Evolutionary conservation across 345 rosid genomes (phyloP).

Genomic region (Hypericum perforatum): DNA sequence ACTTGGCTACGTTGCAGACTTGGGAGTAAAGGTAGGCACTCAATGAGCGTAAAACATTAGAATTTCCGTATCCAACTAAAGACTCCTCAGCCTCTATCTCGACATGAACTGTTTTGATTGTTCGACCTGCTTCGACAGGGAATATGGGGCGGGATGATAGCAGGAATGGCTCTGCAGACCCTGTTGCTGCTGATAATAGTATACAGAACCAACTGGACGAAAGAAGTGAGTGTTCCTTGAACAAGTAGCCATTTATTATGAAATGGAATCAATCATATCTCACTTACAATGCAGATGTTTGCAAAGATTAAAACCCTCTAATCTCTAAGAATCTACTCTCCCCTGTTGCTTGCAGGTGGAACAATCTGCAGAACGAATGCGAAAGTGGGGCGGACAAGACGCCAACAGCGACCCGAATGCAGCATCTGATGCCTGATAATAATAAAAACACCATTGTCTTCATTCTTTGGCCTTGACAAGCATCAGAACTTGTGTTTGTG

Average conservation of each 20-base stretch:
- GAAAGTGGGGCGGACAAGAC: conserved; percentile 56
- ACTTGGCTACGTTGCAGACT: conserved; percentile 50
- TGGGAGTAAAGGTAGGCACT: conserved; percentile 52
- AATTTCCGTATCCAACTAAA: no score
- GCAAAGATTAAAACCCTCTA: no score
- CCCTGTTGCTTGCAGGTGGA: conserved; percentile 40
- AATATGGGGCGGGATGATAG: conserved; percentile 76
- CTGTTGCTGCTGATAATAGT: conserved; percentile 40
- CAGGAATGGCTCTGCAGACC: conserved; percentile 67
- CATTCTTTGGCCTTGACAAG: no score
- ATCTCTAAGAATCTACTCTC: no score
- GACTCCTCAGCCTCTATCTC: no score
- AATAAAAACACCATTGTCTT: background rate
- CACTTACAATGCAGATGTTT: no score
- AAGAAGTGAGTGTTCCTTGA: conserved; percentile 39
- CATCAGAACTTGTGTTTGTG: no score
- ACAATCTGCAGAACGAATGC: conserved; percentile 51
- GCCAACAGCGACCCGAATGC: conserved; percentile 1
- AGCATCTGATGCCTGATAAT: background rate
- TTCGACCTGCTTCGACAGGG: conserved; percentile 27
- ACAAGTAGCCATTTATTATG: no score
- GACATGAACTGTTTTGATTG: no score
- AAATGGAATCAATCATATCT: no score
- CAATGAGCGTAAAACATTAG: no score
- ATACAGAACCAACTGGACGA: conserved; percentile 66